Base-by-base conservation (phyloP, 768 basidiomycete species). In the Coprinopsis cinerea region DNA sequence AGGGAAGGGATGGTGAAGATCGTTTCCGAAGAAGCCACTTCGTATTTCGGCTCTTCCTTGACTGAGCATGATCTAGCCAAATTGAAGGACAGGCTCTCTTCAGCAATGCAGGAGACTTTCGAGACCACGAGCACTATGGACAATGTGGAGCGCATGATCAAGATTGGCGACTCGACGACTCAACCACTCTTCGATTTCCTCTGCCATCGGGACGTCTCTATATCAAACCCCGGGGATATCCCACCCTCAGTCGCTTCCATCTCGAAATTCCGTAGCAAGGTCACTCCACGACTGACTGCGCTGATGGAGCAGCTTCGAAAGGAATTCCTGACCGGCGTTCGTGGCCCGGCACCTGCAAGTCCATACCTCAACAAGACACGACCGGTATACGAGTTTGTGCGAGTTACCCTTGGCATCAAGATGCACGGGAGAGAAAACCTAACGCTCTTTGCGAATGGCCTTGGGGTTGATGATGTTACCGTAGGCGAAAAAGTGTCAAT, bases 381-480 rank as follows among this genome's bases (percentile, higher is more conserved):
- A 10, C 69, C 79, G 4, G 63, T 92, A 20, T 94, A 94, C 64
- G 82, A 87, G 61, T 93, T 82, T 54, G 78, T 94, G 4, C 74
- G 91, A 27, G 52, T 77, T 18, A 76, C 73, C 6, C 68, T 92
- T 24, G 87, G 86, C n/a, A 78, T 92, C 53, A 70, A 71, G 55
- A 92, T 90, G 86, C 81, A 90, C 54, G 89, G 89, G 14, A 70
- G 75, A 6, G 86, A 88, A 57, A 92, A 92, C 59, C 71, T 81
- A 53, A 67, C 71, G 35, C 65, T 68, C 6, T 85, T 81, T 55
- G 76, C 69, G 53, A 76, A 77, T 47, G 85, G 88, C 6, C 73
- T 83, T 24, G 83, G 81, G 10, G 74, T 80, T 10, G 82, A 83
- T 44, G 83, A 88, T 40, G 73, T 70, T 30, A 85, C 84, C 9